Percentiles rank a stretch among this genome's conserved stretches.
phyloP scores from a whole-genome alignment of 371 early-diverging fungal species.

The Entomophthora muscae region DNA sequence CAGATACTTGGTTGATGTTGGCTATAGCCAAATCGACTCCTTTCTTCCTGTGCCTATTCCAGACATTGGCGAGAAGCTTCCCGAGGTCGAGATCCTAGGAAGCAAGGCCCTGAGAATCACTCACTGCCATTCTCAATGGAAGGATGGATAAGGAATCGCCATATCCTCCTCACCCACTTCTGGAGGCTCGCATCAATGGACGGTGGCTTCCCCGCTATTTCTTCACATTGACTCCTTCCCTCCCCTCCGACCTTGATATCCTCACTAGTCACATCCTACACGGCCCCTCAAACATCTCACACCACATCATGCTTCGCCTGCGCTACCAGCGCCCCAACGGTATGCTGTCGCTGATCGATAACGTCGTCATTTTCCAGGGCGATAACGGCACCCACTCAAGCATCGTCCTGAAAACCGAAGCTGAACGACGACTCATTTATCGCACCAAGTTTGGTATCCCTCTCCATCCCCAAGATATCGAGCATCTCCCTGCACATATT shows the following conservation, averaged over 20 bases:
- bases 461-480: not conserved
- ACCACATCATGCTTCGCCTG: not conserved
- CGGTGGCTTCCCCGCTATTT: not conserved
- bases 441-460: not conserved
- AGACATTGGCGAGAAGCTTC: not conserved
- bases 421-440: not conserved
- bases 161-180: not conserved
- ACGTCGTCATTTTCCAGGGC: not conserved
- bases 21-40: not conserved
- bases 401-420: not conserved
- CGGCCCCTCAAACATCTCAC: not conserved
- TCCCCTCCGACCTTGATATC: not conserved
- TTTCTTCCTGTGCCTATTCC: not conserved
- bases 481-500: not conserved
- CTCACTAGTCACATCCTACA: not conserved
- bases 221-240: constrained; percentile 1
- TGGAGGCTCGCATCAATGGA: not conserved
- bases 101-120: not conserved
- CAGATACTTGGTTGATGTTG: not conserved
- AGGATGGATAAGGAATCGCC: not conserved
- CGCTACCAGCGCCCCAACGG: not conserved
- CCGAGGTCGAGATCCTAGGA: not conserved
- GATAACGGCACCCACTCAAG: not conserved
- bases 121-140: not conserved
- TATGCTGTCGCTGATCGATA: not conserved